Evolutionary conservation across 495 filamentous ascomycete genomes (phyloP), one percentile per base, ranked within the genome.

Genomic region (Podospora anserina): DNA sequence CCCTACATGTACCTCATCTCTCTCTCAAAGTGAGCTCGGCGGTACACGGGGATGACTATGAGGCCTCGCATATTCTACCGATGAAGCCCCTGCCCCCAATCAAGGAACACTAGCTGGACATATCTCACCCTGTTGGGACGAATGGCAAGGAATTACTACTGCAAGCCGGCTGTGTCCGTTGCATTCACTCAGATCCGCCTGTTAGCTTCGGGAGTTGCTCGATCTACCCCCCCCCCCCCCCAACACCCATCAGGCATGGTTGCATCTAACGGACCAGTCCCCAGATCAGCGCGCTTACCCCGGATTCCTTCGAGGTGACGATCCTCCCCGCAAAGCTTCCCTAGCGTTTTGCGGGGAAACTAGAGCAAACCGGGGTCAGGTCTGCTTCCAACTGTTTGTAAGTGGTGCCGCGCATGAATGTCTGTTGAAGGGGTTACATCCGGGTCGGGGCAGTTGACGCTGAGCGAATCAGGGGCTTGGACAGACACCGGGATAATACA

Each of bases 281-380:
- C 16, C n/a, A 63, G 63, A 28, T 30, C 44, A 55, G 53, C 57
- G 61, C 32, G 53, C 30, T 27, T 64, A 65, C 67, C 67, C 67
- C 67, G 55, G 67, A 65, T 68, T 27, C 53, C 54, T 16, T 68
- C 66, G 27, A 57, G 4, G 4, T 3, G 15, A 16, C 27, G 53
- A 13, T 18, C 53, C 7, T n/a, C 23, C 13, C 27, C 28, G 13
- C 53, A 28, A 16, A 49, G 39, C 49, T 13, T 18, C 11, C 20
- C 23, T 55, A 15, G 34, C 9, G 23, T 18, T 58, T 68, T 64
- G 67, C 67, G 62, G 67, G 55, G 62, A 61, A 19, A 55, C 39
- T 49, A 11, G 39, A 13, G 0, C 39, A 49, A 49, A 6, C 39
- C 39, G 39, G 39, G 39, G 39, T 9, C 39, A 11, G 3, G 5